phyloP scores from a whole-genome alignment of 202 grass and related monocot genomes.

The Zizania palustris region DNA sequence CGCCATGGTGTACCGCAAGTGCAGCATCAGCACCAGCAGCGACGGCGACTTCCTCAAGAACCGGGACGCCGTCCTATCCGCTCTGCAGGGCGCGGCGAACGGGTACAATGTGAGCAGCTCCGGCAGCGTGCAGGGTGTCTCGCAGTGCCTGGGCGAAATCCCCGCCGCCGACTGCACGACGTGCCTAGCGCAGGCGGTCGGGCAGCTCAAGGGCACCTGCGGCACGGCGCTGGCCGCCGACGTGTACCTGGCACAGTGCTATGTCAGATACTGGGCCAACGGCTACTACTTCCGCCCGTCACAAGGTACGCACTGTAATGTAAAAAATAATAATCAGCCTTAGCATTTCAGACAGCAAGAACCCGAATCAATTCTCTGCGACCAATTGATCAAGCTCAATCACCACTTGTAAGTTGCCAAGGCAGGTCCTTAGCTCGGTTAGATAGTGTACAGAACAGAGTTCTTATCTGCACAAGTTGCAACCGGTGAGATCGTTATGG shows the following conservation, averaged over 20 bases:
- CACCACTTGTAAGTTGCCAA: background rate
- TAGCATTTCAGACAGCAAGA: background rate
- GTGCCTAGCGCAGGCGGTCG: constrained; percentile 79
- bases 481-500: background rate
- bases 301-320: constrained; percentile 39
- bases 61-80: constrained; percentile 64
- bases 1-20: constrained; percentile 83
- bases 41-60: constrained; percentile 57
- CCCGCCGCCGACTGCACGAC: constrained; percentile 60
- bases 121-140: constrained; percentile 65
- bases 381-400: background rate
- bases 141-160: constrained; percentile 90
- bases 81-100: constrained; percentile 43
- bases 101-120: constrained; percentile 63
- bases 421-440: background rate
- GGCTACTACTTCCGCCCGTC: constrained; percentile 74
- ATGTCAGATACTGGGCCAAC: constrained; percentile 85
- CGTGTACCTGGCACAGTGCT: constrained; percentile 93
- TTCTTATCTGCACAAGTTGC: constrained; percentile 30
- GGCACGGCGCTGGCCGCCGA: constrained; percentile 73
- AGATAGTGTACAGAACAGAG: background rate
- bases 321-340: background rate
- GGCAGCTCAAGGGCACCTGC: constrained; percentile 76
- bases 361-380: background rate
- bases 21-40: constrained; percentile 74